phyloP scores from a whole-genome alignment of 2,329 filamentous ascomycete genomes.

The Colletotrichum sp. region DNA sequence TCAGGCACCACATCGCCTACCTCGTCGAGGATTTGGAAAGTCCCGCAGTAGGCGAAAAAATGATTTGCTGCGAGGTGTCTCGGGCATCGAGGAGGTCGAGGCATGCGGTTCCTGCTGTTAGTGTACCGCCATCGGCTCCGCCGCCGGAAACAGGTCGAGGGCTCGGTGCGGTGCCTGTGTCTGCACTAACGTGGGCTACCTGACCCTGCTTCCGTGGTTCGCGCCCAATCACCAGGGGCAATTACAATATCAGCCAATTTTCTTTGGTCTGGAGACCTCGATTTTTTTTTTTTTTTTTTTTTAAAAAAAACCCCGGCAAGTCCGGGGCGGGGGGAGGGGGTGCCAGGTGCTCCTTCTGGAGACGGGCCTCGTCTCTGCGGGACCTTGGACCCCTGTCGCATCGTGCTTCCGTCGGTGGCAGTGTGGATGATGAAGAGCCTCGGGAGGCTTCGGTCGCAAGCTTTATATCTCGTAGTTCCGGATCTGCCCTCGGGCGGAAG shows the following conservation, averaged over 20 bases:
- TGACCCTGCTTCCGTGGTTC: not conserved
- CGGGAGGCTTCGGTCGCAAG: constrained; percentile 20
- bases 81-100: not conserved
- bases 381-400: not conserved
- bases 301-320: too few relatives aligned
- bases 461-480: constrained; percentile 19
- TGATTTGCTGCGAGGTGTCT: not conserved
- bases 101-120: not conserved
- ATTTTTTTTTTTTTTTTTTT: not conserved
- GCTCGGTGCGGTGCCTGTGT: not conserved
- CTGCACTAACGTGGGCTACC: not conserved
- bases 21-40: not conserved
- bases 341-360: not conserved
- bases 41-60: not conserved
- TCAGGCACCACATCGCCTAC: not conserved
- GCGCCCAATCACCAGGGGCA: constrained; percentile 14
- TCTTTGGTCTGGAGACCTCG: constrained; percentile 5
- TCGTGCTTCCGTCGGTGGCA: not conserved
- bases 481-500: constrained; percentile 3
- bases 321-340: not conserved
- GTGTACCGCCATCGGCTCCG: not conserved
- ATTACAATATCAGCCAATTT: constrained; percentile 7
- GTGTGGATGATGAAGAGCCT: not conserved
- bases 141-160: not conserved
- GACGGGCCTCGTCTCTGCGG: not conserved